Conservation (phyloP, 148 eudicot species). For the Persicaria maculosa region DNA sequence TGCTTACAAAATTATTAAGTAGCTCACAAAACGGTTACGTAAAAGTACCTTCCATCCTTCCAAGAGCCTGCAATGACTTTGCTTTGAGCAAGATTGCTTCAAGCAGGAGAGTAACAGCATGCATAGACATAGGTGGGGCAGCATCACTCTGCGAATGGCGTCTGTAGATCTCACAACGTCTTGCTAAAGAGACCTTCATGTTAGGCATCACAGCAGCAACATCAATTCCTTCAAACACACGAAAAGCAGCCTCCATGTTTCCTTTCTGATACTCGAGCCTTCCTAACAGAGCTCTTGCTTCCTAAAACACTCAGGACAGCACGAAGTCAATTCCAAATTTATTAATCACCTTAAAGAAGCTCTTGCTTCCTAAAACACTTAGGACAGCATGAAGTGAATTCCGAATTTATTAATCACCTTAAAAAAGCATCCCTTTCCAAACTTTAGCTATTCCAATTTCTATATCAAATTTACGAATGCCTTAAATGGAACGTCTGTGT, state of each 20-base stretch:
- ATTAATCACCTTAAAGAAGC: background rate
- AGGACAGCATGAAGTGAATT: slow-evolving; percentile 4
- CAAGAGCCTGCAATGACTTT: slow-evolving; percentile 62
- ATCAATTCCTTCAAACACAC: slow-evolving; percentile 85
- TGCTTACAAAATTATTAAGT: background rate
- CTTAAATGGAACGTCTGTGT: background rate
- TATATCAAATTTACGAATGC: background rate
- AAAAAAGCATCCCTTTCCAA: slow-evolving; percentile 7
- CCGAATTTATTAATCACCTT: background rate
- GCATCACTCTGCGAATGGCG: slow-evolving; percentile 44
- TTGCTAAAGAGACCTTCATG: slow-evolving; percentile 48
- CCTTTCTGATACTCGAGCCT: slow-evolving; percentile 91
- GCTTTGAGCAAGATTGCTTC: slow-evolving; percentile 81
- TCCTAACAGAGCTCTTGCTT: slow-evolving; percentile 88
- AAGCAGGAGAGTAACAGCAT: slow-evolving; percentile 68
- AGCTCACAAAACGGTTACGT: background rate
- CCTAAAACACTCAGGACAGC: slow-evolving; percentile 32
- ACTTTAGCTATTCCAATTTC: background rate
- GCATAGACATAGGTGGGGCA: slow-evolving; percentile 61
- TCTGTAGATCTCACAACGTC: slow-evolving; percentile 36
- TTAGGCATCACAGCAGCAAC: slow-evolving; percentile 55
- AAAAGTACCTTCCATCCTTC: slow-evolving; percentile 63
- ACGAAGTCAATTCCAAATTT: slow-evolving; percentile 6
- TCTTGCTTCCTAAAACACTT: background rate
- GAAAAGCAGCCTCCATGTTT: slow-evolving; percentile 71